These are phyloP conservation scores for Claviceps cyperi DNA, from an alignment of 2,329 filamentous ascomycete genomes.

Conservation along the genomic window DNA sequence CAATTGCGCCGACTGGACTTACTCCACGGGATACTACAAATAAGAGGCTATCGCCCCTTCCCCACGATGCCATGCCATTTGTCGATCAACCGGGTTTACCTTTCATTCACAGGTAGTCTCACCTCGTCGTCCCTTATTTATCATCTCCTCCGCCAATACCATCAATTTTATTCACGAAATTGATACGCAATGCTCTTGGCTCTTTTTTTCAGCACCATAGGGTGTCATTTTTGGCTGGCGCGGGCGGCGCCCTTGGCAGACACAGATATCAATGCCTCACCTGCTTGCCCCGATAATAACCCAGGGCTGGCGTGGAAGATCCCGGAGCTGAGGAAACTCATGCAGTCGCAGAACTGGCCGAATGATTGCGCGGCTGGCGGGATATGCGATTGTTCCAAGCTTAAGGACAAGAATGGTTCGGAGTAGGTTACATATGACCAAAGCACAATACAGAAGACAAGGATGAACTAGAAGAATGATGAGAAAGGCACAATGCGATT, in stretches of 20 bases:
- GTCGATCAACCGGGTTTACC: too few relatives aligned
- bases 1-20: too few relatives aligned
- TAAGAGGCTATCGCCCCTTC: too few relatives aligned
- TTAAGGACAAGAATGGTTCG: slow-evolving; percentile 15
- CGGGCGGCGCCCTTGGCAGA: neutral
- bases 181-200: neutral
- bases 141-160: too few relatives aligned
- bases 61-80: too few relatives aligned
- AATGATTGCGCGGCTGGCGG: too few relatives aligned
- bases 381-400: slow-evolving; percentile 15
- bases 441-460: neutral
- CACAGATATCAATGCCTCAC: neutral
- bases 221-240: neutral
- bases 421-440: slow-evolving; percentile 11
- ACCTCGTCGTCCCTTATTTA: too few relatives aligned
- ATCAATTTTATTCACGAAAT: neutral
- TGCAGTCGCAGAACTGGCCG: too few relatives aligned
- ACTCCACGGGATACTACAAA: too few relatives aligned
- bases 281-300: neutral
- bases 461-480: too few relatives aligned
- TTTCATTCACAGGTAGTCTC: too few relatives aligned
- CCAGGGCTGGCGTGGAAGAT: neutral
- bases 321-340: neutral
- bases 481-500: accelerated
- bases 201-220: neutral